Conservation (phyloP, 1,284 basidiomycete species). For the Apiotrichum gamsii region DNA sequence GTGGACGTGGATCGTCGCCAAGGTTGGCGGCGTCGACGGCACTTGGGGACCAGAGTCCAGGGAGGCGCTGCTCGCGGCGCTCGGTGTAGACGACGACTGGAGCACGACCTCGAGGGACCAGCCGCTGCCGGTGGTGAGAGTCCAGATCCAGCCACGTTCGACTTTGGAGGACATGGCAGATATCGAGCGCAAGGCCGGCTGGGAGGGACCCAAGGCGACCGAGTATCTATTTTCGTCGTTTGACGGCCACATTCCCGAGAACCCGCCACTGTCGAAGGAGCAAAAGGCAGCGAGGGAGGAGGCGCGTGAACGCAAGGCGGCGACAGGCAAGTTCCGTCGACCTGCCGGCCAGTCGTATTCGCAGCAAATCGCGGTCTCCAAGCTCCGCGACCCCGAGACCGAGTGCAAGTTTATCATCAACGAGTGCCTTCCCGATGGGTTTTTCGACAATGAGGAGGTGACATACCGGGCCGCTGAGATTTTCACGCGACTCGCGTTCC, state of each 20-base stretch:
- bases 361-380: too few species aligned
- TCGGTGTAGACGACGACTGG: constrained; percentile 15
- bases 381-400: neutral
- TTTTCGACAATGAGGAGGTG: constrained; percentile 20
- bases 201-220: constrained; percentile 19
- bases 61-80: constrained; percentile 20
- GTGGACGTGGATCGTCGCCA: constrained; percentile 36
- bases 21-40: constrained; percentile 29
- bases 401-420: constrained; percentile 27
- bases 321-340: too few species aligned
- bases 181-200: constrained; percentile 19
- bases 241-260: constrained; percentile 27
- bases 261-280: neutral
- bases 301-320: too few species aligned
- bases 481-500: constrained; percentile 38
- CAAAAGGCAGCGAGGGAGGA: too few species aligned
- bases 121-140: too few species aligned
- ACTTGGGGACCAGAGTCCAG: constrained; percentile 24
- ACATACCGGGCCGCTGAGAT: constrained; percentile 25
- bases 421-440: constrained; percentile 29
- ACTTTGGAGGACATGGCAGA: constrained; percentile 26
- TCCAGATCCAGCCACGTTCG: constrained; percentile 13
- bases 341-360: too few species aligned
- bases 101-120: constrained; percentile 4
- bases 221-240: neutral